phyloP scores from a whole-genome alignment of 257 asterid genomes.

The Fraxinus quadrangulata region DNA sequence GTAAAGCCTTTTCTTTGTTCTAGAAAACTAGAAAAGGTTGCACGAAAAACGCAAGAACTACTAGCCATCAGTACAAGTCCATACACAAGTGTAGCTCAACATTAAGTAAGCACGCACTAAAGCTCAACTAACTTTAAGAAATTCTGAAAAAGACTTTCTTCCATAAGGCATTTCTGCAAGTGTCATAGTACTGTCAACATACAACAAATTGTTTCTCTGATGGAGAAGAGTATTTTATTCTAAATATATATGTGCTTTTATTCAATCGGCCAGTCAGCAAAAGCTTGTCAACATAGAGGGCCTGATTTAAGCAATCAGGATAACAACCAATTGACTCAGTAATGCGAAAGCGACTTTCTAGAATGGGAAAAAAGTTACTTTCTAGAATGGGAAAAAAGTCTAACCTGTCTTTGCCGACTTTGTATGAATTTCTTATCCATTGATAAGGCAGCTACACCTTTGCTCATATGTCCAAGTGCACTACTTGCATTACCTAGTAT shows the following conservation, averaged over 20 bases:
- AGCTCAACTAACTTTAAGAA: not conserved
- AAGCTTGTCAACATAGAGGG: not conserved
- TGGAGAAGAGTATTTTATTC: not conserved
- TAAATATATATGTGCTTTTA: not conserved
- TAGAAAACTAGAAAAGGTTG: not conserved
- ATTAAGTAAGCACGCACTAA: not conserved
- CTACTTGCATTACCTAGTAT: conserved; percentile 99
- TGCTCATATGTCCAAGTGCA: conserved; percentile 99
- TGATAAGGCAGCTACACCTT: conserved; percentile 99
- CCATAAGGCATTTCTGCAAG: not conserved
- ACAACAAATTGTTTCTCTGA: not conserved
- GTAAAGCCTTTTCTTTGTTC: not conserved
- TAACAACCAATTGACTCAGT: conserved; percentile 11
- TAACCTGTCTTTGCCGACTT: conserved; percentile 96
- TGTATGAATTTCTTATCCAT: conserved; percentile 99
- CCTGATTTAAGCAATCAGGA: conserved; percentile 12
- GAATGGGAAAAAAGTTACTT: not conserved
- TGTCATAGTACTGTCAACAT: conserved; percentile 16
- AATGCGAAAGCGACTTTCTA: conserved; percentile 5
- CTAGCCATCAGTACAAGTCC: not conserved
- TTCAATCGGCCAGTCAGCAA: not conserved
- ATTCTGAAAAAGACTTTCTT: not conserved
- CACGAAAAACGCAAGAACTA: not conserved
- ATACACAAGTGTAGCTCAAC: not conserved
- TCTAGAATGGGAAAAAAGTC: conserved; percentile 12